These are phyloP conservation scores for Guillardia theta DNA, from an alignment of 78 protist species.

Conservation along the genomic window DNA sequence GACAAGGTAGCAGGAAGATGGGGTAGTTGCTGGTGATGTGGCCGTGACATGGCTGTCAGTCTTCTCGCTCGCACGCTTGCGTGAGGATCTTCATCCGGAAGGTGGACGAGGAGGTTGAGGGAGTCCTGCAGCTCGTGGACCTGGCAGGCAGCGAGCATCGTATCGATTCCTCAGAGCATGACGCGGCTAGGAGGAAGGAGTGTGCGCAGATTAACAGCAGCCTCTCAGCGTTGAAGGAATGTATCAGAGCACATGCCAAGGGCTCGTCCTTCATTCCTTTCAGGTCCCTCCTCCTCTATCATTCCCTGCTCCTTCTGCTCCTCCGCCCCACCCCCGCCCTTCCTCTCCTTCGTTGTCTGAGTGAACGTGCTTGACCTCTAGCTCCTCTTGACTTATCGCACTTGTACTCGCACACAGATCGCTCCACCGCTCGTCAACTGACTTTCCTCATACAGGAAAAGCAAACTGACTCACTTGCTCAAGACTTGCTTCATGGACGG, in stretches of 20 bases:
- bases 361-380: too few relatives aligned
- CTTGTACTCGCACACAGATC: too few relatives aligned
- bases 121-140: conserved; percentile 46
- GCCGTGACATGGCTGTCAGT: too few relatives aligned
- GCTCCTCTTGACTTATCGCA: too few relatives aligned
- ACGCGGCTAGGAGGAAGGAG: conserved; percentile 57
- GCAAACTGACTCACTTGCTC: conserved; percentile 69
- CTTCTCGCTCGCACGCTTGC: conserved; percentile 54
- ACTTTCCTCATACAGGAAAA: conserved; percentile 63
- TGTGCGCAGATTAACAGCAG: conserved; percentile 93
- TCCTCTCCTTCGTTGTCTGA: conserved; percentile 72
- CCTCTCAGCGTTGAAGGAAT: conserved; percentile 24
- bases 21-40: too few relatives aligned
- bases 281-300: not conserved
- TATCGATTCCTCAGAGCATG: conserved; percentile 50
- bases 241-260: not conserved
- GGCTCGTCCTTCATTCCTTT: conserved; percentile 18
- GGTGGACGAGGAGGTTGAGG: not conserved
- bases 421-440: too few relatives aligned
- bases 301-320: not conserved
- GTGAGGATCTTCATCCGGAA: not conserved
- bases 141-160: conserved; percentile 58
- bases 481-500: conserved; percentile 85
- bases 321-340: not conserved
- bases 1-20: too few relatives aligned